Evolutionary conservation across 345 rosid genomes (phyloP).

Genomic region (Pistacia vera): DNA sequence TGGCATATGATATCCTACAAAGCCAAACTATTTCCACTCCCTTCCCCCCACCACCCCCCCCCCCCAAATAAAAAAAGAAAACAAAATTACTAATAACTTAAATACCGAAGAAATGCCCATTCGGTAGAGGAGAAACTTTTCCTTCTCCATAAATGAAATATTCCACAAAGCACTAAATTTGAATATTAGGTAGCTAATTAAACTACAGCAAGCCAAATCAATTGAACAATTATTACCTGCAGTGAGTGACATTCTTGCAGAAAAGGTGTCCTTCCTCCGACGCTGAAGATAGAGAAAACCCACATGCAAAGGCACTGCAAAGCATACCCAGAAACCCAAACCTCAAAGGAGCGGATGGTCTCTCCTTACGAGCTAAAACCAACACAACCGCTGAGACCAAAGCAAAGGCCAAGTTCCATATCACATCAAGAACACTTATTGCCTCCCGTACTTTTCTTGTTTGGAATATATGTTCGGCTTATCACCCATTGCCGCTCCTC

Average conservation of each 20-base stretch:
- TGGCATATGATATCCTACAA: too few species aligned
- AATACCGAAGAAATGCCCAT: too few species aligned
- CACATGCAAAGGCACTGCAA: constrained; percentile 43
- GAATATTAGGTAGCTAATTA: too few species aligned
- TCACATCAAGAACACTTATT: constrained; percentile 56
- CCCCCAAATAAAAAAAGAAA: too few species aligned
- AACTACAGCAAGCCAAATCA: too few species aligned
- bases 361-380: constrained; percentile 32
- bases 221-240: neutral
- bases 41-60: too few species aligned
- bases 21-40: too few species aligned
- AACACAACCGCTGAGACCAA: constrained; percentile 46
- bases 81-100: too few species aligned
- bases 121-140: too few species aligned
- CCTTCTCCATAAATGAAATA: too few species aligned
- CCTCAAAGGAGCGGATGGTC: constrained; percentile 42
- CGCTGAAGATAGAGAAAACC: constrained; percentile 34
- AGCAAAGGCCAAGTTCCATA: constrained; percentile 65
- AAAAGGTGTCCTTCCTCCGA: constrained; percentile 18
- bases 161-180: too few species aligned
- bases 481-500: constrained; percentile 15
- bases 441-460: constrained; percentile 42
- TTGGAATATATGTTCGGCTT: constrained; percentile 1
- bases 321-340: constrained; percentile 50
- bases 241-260: neutral